phyloP scores from a whole-genome alignment of 2,329 filamentous ascomycete genomes.

The Hypocrella siamensis region DNA sequence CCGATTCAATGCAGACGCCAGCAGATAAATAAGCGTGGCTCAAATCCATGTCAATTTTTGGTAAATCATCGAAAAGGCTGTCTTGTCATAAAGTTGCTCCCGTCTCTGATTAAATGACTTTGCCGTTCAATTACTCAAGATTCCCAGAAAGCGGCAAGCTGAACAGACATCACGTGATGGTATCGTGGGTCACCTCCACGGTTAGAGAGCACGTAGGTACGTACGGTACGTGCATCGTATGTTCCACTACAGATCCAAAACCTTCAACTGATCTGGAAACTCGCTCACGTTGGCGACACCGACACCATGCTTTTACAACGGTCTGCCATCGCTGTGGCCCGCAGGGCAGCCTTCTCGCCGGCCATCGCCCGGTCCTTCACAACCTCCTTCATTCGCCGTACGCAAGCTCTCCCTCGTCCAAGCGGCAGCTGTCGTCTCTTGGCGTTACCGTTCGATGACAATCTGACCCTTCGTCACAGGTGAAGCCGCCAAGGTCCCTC shows the following conservation, averaged over 20 bases:
- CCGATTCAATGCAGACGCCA: too few relatives aligned
- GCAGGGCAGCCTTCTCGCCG: constrained; percentile 38
- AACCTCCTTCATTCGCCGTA: constrained; percentile 46
- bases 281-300: constrained; percentile 5
- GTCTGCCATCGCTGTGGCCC: constrained; percentile 42
- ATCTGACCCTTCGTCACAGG: constrained; percentile 10
- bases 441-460: neutral
- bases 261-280: constrained; percentile 3
- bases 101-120: neutral
- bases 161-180: constrained; percentile 7
- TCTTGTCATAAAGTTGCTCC: too few relatives aligned
- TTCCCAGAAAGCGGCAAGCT: neutral
- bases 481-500: constrained; percentile 19
- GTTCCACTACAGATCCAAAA: constrained; percentile 4
- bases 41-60: too few relatives aligned
- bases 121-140: neutral
- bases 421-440: constrained; percentile 3
- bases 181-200: constrained; percentile 1
- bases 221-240: too few relatives aligned
- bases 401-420: constrained; percentile 10
- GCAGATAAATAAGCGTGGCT: too few relatives aligned
- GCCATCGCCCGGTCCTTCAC: constrained; percentile 42
- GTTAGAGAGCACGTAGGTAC: too few relatives aligned
- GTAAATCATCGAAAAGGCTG: too few relatives aligned
- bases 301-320: constrained; percentile 48